Evolutionary conservation across 768 basidiomycete genomes (phyloP).

Genomic region (Russula brevipes): DNA sequence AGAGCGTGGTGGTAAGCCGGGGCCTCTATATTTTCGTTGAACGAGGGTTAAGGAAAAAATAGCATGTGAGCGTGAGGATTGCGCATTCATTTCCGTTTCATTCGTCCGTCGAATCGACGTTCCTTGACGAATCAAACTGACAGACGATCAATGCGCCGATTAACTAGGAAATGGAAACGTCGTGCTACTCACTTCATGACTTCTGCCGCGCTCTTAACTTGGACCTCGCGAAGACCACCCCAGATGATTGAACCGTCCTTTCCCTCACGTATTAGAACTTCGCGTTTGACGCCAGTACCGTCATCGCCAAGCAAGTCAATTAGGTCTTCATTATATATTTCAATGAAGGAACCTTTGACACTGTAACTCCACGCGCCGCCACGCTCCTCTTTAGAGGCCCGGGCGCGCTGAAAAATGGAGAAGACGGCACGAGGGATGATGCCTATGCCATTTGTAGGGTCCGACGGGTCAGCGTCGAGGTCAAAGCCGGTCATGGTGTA

Average conservation of each 20-base stretch:
- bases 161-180: constrained; percentile 6
- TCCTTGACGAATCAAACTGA: constrained; percentile 81
- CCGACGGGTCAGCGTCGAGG: constrained; percentile 80
- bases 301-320: constrained; percentile 86
- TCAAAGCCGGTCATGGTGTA: constrained; percentile 98
- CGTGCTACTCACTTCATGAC: constrained; percentile 80
- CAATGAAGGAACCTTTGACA: constrained; percentile 90
- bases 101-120: constrained; percentile 90
- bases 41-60: constrained; percentile 95
- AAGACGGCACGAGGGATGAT: constrained; percentile 94
- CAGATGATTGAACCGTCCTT: constrained; percentile 96
- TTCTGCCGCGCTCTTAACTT: constrained; percentile 75
- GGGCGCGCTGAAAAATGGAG: constrained; percentile 75
- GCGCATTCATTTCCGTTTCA: constrained; percentile 98
- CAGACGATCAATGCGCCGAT: constrained; percentile 20
- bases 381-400: constrained; percentile 71
- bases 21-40: constrained; percentile 81
- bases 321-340: constrained; percentile 98
- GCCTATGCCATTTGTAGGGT: constrained; percentile 80
- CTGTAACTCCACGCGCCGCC: constrained; percentile 69
- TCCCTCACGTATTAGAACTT: constrained; percentile 95
- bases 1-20: constrained; percentile 63
- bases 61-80: constrained; percentile 96
- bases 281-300: constrained; percentile 65
- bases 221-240: constrained; percentile 90